Evolutionary conservation across 208 protist species (phyloP).

Genomic region (Trypanosoma boissoni): DNA sequence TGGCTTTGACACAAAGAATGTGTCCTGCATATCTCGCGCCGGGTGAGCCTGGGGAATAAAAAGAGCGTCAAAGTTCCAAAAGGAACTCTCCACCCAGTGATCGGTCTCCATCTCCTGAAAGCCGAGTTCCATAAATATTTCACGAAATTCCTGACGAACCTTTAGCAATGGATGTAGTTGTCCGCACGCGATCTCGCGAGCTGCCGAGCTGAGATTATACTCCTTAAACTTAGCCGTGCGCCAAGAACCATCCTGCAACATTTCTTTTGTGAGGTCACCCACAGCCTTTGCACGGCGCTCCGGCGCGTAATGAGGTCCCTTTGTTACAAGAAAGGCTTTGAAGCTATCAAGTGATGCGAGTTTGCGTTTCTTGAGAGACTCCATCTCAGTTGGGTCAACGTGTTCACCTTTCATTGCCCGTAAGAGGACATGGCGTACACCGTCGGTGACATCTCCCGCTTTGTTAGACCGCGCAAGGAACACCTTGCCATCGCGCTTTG

Average conservation of each 20-base stretch:
- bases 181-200: slow-evolving; percentile 84
- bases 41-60: slow-evolving; percentile 99
- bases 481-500: slow-evolving; percentile 67
- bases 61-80: slow-evolving; percentile 99
- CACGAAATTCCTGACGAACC: slow-evolving; percentile 97
- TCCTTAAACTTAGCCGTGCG: slow-evolving; percentile 93
- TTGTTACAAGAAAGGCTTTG: slow-evolving; percentile 82
- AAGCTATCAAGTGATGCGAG: slow-evolving; percentile 67
- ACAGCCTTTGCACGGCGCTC: slow-evolving; percentile 68
- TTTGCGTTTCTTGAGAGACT: slow-evolving; percentile 93
- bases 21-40: slow-evolving; percentile 99
- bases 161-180: slow-evolving; percentile 99
- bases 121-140: slow-evolving; percentile 99
- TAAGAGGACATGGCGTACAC: slow-evolving; percentile 37
- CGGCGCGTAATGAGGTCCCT: slow-evolving; percentile 72
- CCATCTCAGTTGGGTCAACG: slow-evolving; percentile 59
- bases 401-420: slow-evolving; percentile 25
- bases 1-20: slow-evolving; percentile 99
- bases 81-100: slow-evolving; percentile 98
- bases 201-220: slow-evolving; percentile 96
- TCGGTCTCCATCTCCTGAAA: slow-evolving; percentile 99
- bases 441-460: slow-evolving; percentile 33
- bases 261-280: slow-evolving; percentile 93
- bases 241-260: slow-evolving; percentile 95
- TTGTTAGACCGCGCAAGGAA: slow-evolving; percentile 44